Base-by-base conservation (phyloP, 2,329 filamentous ascomycete species). In the Colletotrichum eleusines region DNA sequence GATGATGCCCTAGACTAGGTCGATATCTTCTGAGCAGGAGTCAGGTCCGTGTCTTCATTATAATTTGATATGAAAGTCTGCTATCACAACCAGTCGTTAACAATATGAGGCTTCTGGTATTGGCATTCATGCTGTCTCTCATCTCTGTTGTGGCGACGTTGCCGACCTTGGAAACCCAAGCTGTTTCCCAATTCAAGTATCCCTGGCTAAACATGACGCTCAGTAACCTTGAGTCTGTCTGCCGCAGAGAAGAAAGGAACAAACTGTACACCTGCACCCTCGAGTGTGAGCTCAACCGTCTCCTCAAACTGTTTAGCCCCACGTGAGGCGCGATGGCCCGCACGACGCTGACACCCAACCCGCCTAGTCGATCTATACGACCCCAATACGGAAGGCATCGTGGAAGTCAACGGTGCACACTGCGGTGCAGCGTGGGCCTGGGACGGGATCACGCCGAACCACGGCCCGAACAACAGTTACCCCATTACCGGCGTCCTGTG, bases 381-480 rank as follows among this genome's bases (percentile, higher is more conserved):
- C 46, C 63, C 61, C 63, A 73, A 73, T 46, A 73, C 72, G 11
- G 72, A 73, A 54, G 70, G 53, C 46, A 42, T 67, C 50, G 66
- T 71, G 40, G 70, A 72, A 28, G 51, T 73, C 51, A 73, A 67
- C 62, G 71, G 63, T n/a, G 72, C 72, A 23, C 63, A 61, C 35
- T 77, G 76, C 69, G 53, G 71, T 12, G 66, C 71, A 35, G 42
- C 50, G 16, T 76, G 76, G 75, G n/a, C 71, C 23, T 77, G 76
- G 76, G 75, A 77, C 62, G 75, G 76, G 48, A 31, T 74, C 42
- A 71, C 73, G 3, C 50, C 65, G 7, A 38, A 65, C 16, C 65
- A 73, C 12, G 75, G 76, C 20, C 44, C 85, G 82, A 2, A 72
- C 73, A 51, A 76, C 66, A 67, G 57, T 35, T 76, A 72, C 28